phyloP scores from a whole-genome alignment of 2,329 filamentous ascomycete species.

The Nemania sp. region DNA sequence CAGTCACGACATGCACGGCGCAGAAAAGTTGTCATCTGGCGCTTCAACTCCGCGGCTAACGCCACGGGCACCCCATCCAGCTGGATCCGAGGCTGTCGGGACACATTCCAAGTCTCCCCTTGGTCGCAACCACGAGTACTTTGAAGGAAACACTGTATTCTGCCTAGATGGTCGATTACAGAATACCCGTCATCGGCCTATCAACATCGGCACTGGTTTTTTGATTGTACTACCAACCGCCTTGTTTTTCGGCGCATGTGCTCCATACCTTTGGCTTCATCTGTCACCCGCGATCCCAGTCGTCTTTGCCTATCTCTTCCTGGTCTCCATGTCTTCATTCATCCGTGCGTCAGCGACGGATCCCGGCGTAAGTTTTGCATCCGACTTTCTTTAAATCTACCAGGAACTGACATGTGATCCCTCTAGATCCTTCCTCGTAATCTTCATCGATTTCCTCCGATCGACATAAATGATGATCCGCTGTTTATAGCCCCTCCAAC shows the following conservation, averaged over 20 bases:
- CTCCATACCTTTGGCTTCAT: constrained; percentile 82
- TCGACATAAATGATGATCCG: constrained; percentile 77
- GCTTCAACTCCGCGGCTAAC: constrained; percentile 72
- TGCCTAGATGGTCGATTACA: constrained; percentile 84
- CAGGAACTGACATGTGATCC: constrained; percentile 11
- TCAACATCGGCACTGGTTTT: constrained; percentile 85
- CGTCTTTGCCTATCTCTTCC: constrained; percentile 88
- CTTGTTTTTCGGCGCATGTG: constrained; percentile 86
- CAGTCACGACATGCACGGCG: constrained; percentile 65
- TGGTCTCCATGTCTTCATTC: constrained; percentile 90
- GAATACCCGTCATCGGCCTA: constrained; percentile 83
- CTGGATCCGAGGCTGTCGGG: constrained; percentile 32
- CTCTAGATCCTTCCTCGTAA: constrained; percentile 89
- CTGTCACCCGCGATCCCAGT: constrained; percentile 89
- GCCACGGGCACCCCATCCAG: constrained; percentile 34
- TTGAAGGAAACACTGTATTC: constrained; percentile 90
- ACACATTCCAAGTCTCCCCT: constrained; percentile 46
- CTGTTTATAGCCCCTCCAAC: constrained; percentile 80
- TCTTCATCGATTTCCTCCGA: constrained; percentile 82
- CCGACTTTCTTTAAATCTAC: neutral
- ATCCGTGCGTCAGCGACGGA: constrained; percentile 90
- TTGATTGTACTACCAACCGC: constrained; percentile 77
- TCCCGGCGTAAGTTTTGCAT: constrained; percentile 73
- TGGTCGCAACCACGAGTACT: constrained; percentile 87
- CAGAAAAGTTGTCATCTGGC: constrained; percentile 82